These are phyloP conservation scores for Fusarium sp. DNA, from an alignment of 2,329 filamentous ascomycete genomes.

Conservation along the genomic window DNA sequence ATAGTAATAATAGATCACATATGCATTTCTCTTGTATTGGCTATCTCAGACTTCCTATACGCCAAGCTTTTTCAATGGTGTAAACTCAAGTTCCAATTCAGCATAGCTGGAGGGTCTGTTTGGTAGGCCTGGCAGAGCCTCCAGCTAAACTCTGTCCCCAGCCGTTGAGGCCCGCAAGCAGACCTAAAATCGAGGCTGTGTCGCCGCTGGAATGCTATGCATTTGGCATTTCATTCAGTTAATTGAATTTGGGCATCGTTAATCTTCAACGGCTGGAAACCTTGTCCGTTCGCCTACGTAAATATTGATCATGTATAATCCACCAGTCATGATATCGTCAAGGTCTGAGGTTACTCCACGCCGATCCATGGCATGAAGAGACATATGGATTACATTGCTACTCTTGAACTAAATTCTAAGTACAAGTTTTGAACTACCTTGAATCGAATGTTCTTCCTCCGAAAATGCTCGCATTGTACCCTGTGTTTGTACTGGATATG, in stretches of 20 bases:
- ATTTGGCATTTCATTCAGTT: neutral
- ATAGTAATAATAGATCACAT: neutral
- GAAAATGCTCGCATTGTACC: neutral
- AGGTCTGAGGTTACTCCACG: neutral
- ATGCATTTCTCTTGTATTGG: neutral
- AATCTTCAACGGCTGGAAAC: neutral
- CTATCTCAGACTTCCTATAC: neutral
- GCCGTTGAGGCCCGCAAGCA: conserved; percentile 5
- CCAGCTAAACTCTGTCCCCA: neutral
- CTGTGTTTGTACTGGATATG: neutral
- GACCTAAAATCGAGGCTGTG: conserved; percentile 1
- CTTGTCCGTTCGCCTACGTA: neutral
- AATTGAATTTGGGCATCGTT: neutral
- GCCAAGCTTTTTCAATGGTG: conserved; percentile 7
- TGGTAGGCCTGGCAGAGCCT: conserved; percentile 25
- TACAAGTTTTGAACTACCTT: neutral
- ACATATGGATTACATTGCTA: neutral
- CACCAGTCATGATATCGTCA: neutral
- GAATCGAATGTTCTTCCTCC: neutral
- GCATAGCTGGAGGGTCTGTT: neutral
- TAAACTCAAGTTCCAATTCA: conserved; percentile 3
- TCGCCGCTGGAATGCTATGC: conserved; percentile 8
- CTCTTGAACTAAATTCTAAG: neutral
- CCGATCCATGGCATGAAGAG: neutral
- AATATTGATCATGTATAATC: neutral